Evolutionary conservation across 2,329 filamentous ascomycete species (phyloP).

Genomic region (Colletotrichum ledebouriae): DNA sequence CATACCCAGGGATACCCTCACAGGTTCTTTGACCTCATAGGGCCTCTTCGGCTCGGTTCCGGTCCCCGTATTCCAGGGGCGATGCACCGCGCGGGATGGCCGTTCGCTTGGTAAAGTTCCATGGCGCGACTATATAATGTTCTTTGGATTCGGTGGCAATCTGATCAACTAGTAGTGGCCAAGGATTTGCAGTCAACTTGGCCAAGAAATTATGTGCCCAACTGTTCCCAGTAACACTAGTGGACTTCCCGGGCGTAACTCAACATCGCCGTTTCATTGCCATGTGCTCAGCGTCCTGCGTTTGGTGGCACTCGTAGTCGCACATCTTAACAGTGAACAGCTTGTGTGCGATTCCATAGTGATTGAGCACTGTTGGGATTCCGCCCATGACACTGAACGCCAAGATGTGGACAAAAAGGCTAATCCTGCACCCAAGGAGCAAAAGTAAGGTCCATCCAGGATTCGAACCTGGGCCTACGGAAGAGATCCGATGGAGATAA

Average conservation of each 20-base stretch:
- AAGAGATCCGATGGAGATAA: conserved; percentile 3
- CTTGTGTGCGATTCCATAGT: too few species aligned
- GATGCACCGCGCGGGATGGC: not conserved
- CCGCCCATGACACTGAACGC: too few species aligned
- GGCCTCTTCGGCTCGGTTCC: not conserved
- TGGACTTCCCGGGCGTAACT: not conserved
- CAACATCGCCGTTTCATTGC: conserved; percentile 20
- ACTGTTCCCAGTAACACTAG: not conserved
- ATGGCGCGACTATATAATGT: too few species aligned
- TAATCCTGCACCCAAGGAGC: not conserved
- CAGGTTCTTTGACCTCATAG: not conserved
- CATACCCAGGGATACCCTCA: too few species aligned
- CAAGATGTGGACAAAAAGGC: too few species aligned
- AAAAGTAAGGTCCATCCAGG: conserved; percentile 40
- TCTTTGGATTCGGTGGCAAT: not conserved
- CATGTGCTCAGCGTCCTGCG: not conserved
- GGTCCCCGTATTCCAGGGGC: not conserved
- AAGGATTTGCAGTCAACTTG: too few species aligned
- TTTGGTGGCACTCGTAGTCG: too few species aligned
- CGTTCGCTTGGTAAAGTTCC: not conserved
- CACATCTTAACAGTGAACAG: too few species aligned
- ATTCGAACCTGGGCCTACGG: conserved; percentile 42
- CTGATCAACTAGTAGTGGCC: too few species aligned
- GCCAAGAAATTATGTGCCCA: not conserved
- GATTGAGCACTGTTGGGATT: too few species aligned